Evolutionary conservation across 352 stramenopile genomes (phyloP).

Genomic region (Aphanomyces invadans): DNA sequence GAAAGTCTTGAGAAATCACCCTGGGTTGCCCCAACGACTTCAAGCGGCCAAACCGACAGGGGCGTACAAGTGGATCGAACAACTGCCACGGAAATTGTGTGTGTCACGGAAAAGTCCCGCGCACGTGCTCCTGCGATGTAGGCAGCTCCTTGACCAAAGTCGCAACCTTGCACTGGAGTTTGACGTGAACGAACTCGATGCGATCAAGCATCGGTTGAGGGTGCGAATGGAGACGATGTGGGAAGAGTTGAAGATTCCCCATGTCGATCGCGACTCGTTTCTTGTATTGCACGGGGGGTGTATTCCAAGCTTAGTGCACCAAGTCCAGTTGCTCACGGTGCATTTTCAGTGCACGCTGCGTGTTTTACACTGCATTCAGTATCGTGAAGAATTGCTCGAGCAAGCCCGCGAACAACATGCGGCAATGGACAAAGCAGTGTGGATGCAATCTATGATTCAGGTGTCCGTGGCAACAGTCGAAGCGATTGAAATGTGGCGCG

Average conservation of each 20-base stretch:
- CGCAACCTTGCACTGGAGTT: neutral
- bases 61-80: conserved; percentile 1
- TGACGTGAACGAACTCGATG: neutral
- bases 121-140: neutral
- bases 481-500: neutral
- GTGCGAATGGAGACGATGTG: conserved; percentile 1
- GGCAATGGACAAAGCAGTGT: neutral
- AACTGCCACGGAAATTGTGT: neutral
- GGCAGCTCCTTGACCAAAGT: neutral
- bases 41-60: neutral
- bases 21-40: neutral
- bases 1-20: neutral
- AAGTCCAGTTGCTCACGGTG: neutral
- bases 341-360: neutral
- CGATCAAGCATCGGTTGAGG: neutral
- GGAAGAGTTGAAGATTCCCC: neutral
- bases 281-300: neutral
- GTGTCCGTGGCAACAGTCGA: neutral
- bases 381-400: neutral
- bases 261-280: neutral
- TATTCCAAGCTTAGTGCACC: neutral
- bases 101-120: neutral
- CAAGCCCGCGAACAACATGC: neutral
- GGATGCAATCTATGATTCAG: neutral
- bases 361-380: neutral